These are phyloP conservation scores for Litsea cubeba DNA, from an alignment of 164 flowering plant species.

Conservation along the genomic window DNA sequence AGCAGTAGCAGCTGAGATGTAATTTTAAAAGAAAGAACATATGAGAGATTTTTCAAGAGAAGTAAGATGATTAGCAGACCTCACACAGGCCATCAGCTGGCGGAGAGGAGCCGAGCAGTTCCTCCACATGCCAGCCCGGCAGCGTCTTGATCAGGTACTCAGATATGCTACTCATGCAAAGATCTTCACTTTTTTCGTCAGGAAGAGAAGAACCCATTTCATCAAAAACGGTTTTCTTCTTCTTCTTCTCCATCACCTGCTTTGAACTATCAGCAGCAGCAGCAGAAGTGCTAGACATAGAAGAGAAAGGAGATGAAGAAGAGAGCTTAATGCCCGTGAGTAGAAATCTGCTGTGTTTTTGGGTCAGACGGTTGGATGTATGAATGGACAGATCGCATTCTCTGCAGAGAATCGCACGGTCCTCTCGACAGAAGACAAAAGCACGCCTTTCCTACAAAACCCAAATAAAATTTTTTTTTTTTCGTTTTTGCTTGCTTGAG, in stretches of 20 bases:
- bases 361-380: constrained; percentile 59
- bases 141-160: constrained; percentile 78
- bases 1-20: background rate
- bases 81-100: constrained; percentile 40
- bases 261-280: background rate
- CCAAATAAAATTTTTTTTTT: background rate
- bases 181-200: constrained; percentile 13
- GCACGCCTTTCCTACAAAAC: constrained; percentile 59
- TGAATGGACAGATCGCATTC: constrained; percentile 86
- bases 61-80: constrained; percentile 37
- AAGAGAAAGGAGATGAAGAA: constrained; percentile 14
- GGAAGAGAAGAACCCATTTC: background rate
- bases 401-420: constrained; percentile 78
- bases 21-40: too few species aligned
- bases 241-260: background rate
- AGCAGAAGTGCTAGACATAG: constrained; percentile 3
- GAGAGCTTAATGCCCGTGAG: constrained; percentile 82
- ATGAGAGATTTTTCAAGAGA: too few species aligned
- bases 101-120: constrained; percentile 48
- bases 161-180: constrained; percentile 61
- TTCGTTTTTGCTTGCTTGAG: too few species aligned
- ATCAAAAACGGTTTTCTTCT: background rate
- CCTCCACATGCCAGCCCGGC: constrained; percentile 96
- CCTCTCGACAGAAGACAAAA: constrained; percentile 84
- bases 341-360: constrained; percentile 72